Percentiles rank a stretch among this genome's conserved stretches.
Evolutionary conservation across 1,284 basidiomycete genomes (phyloP).

Genomic region (Ceraceosorus bombacis): DNA sequence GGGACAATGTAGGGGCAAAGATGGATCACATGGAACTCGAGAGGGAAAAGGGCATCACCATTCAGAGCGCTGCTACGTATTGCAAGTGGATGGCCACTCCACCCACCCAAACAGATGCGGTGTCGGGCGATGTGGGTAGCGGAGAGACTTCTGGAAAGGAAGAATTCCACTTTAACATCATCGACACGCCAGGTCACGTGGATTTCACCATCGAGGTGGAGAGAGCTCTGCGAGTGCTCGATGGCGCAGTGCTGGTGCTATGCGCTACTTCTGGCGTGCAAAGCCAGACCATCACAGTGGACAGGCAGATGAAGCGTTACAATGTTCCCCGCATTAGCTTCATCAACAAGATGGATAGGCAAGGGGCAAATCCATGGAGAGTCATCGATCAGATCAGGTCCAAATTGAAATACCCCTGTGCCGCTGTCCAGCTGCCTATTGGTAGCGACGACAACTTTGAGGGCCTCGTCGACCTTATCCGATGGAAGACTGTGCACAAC

Average conservation of each 20-base stretch:
- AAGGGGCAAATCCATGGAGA: constrained; percentile 93
- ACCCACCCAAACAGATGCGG: constrained; percentile 46
- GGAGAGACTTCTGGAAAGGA: constrained; percentile 53
- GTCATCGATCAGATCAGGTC: constrained; percentile 84
- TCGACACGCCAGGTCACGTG: constrained; percentile 99
- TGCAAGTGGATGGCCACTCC: constrained; percentile 80
- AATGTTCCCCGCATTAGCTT: constrained; percentile 89
- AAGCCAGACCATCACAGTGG: constrained; percentile 97
- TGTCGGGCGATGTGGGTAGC: constrained; percentile 47
- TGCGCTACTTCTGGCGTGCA: constrained; percentile 96
- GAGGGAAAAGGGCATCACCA: constrained; percentile 97
- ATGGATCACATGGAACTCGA: constrained; percentile 99
- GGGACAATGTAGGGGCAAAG: constrained; percentile 93
- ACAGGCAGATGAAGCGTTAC: constrained; percentile 95
- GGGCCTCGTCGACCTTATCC: constrained; percentile 87
- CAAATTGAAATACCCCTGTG: constrained; percentile 85
- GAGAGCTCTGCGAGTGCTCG: constrained; percentile 86
- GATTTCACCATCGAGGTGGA: constrained; percentile 99
- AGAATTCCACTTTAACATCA: constrained; percentile 89
- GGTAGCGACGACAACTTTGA: constrained; percentile 79
- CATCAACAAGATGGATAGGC: constrained; percentile 99
- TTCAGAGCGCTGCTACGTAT: constrained; percentile 96
- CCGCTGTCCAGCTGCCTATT: constrained; percentile 94
- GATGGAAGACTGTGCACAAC: constrained; percentile 92
- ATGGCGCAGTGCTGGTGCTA: constrained; percentile 90